These are phyloP conservation scores for Chlorella sorokiniana DNA, from an alignment of 139 green algal species.

Conservation along the genomic window DNA sequence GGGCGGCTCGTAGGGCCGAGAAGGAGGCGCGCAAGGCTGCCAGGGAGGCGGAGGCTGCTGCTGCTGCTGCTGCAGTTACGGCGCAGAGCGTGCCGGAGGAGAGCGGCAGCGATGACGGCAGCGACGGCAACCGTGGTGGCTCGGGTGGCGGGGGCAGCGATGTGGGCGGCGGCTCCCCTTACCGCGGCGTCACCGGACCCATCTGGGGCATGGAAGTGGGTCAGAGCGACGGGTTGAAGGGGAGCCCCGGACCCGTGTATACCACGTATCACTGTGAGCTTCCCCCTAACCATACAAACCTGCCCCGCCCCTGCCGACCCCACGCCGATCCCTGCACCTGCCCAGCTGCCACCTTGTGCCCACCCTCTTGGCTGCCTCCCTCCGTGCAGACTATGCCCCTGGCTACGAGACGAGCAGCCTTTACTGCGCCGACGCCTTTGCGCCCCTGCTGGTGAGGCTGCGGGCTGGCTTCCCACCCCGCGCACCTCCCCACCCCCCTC, in stretches of 20 bases:
- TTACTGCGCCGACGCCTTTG: background rate
- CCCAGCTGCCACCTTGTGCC: too few relatives aligned
- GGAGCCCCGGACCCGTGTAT: background rate
- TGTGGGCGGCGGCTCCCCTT: background rate
- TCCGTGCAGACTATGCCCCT: too few relatives aligned
- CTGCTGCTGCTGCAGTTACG: background rate
- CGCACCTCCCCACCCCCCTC: too few relatives aligned
- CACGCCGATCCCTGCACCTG: too few relatives aligned
- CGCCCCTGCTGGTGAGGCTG: too few relatives aligned
- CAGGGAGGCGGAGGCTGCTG: background rate
- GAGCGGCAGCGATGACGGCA: background rate
- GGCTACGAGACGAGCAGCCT: background rate
- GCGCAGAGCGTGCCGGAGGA: background rate
- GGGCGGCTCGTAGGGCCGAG: background rate
- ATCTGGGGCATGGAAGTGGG: background rate
- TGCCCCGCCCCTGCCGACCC: too few relatives aligned
- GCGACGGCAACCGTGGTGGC: background rate
- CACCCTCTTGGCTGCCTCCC: too few relatives aligned
- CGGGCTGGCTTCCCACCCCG: too few relatives aligned
- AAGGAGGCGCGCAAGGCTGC: constrained; percentile 7
- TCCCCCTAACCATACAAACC: too few relatives aligned
- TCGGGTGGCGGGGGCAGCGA: background rate
- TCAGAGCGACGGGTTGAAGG: background rate
- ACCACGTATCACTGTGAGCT: background rate
- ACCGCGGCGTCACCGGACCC: background rate